Base-by-base conservation (phyloP, 768 basidiomycete genomes). In the Hemileccinum rubropunctum region DNA sequence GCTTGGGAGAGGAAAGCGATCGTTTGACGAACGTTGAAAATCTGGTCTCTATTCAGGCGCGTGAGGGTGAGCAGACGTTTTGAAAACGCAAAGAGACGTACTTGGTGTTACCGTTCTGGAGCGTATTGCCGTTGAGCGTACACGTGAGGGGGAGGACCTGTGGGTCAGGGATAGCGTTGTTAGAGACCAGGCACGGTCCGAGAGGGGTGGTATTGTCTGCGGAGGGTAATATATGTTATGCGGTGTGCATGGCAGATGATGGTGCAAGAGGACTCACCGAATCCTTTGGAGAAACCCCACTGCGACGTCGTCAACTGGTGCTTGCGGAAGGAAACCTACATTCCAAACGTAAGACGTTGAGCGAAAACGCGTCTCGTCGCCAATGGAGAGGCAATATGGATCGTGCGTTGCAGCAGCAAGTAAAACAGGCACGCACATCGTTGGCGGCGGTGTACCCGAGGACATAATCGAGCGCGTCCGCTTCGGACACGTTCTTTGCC, bases 281-380 rank as follows among this genome's bases (percentile, higher is more conserved):
- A 95, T 36, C 85, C 77, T 67, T 95, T 95, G 23, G 89, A 91
- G 68, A 91, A 93, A 27, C 79, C 74, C 91, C 92, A 95, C 58
- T 95, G 92, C 1, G 86, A 84, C 10, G 85, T 83, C 4, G 81
- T 80, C 69, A 88, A 72, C 64, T 94, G 92, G 58, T 86, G 84
- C 55, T 84, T 82, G 36, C 92, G 80, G 79, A 92, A 91, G 5
- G 90, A 91, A 3, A 88, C 77, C 63, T 64, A 48, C 3, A 51
- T 20, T 13, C 5, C 17, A 37, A 23, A 33, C 15, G n/a, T 0
- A n/a, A 32, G 14, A 2, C 3, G 6, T 14, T 49, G 15, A 56
- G 38, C 15, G 12, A 33, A 15, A 23, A 5, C 12, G 5, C 12
- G 17, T 38, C 13, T 21, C 11, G 10, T 6, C 21, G 5, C 33